Percentiles rank a stretch among this genome's conserved stretches.
Evolutionary conservation across 2,329 filamentous ascomycete genomes (phyloP).

Genomic region (Fusarium decemcellulare): DNA sequence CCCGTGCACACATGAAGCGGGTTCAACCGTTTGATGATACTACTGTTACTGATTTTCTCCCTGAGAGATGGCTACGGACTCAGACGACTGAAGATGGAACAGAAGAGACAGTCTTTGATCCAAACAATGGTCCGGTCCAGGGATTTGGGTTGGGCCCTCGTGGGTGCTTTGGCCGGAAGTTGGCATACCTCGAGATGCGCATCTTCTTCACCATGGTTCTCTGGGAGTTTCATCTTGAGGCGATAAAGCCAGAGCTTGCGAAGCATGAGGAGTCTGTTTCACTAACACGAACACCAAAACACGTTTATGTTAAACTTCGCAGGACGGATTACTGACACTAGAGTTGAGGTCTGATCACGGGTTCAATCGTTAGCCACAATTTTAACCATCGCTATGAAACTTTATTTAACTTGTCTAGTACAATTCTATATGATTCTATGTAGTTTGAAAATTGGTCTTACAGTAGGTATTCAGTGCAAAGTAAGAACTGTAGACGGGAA

Average conservation of each 20-base stretch:
- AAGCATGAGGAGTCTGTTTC: constrained; percentile 22
- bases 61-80: constrained; percentile 54
- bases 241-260: constrained; percentile 7
- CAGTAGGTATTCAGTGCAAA: too few relatives aligned
- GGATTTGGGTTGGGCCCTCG: constrained; percentile 38
- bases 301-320: constrained; percentile 20
- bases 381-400: too few relatives aligned
- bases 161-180: constrained; percentile 38
- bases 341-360: too few relatives aligned
- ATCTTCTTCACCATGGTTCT: constrained; percentile 25
- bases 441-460: too few relatives aligned
- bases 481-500: too few relatives aligned
- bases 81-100: not conserved
- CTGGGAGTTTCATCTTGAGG: constrained; percentile 22
- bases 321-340: not conserved
- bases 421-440: too few relatives aligned
- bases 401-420: too few relatives aligned
- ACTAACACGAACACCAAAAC: constrained; percentile 25
- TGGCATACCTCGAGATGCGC: constrained; percentile 33
- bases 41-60: constrained; percentile 48
- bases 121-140: constrained; percentile 24
- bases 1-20: constrained; percentile 1
- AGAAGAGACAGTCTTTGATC: constrained; percentile 29
- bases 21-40: constrained; percentile 40
- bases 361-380: too few relatives aligned